A percentile compares a stretch with the other conserved stretches of the same genome.
Evolutionary conservation across 768 basidiomycete species (phyloP).

Genomic region (Lentinus brumalis): DNA sequence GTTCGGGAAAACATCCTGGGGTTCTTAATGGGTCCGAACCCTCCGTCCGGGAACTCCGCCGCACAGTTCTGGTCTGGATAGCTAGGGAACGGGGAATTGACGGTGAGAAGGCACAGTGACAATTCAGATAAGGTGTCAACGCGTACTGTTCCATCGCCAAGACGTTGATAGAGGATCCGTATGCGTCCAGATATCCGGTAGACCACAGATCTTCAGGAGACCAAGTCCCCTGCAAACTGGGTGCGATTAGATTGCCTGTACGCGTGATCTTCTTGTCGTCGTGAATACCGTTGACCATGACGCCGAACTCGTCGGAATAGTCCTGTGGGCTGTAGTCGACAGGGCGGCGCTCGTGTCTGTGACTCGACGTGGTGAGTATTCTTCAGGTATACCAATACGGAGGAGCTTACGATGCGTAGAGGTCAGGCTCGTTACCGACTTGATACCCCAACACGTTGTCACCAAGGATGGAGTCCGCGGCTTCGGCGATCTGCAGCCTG

Average conservation of each 20-base stretch:
- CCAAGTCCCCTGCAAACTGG: constrained; percentile 60
- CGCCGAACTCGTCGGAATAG: constrained; percentile 56
- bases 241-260: constrained; percentile 58
- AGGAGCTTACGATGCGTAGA: constrained; percentile 45
- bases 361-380: background rate
- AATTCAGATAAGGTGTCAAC: background rate
- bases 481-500: constrained; percentile 54
- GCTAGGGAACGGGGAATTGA: constrained; percentile 31
- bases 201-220: constrained; percentile 52
- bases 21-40: constrained; percentile 39
- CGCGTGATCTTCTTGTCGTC: constrained; percentile 40
- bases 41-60: constrained; percentile 40
- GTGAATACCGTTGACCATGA: constrained; percentile 46
- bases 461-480: constrained; percentile 64
- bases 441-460: constrained; percentile 66
- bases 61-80: constrained; percentile 67
- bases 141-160: constrained; percentile 59
- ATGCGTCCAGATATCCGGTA: constrained; percentile 50
- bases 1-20: constrained; percentile 49
- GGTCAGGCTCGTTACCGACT: constrained; percentile 80
- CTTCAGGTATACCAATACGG: background rate
- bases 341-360: constrained; percentile 39
- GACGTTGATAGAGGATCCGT: constrained; percentile 42
- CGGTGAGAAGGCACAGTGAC: background rate
- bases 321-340: constrained; percentile 39